Base-by-base conservation (phyloP, 257 asterid species). In the Solanum rostratum region DNA sequence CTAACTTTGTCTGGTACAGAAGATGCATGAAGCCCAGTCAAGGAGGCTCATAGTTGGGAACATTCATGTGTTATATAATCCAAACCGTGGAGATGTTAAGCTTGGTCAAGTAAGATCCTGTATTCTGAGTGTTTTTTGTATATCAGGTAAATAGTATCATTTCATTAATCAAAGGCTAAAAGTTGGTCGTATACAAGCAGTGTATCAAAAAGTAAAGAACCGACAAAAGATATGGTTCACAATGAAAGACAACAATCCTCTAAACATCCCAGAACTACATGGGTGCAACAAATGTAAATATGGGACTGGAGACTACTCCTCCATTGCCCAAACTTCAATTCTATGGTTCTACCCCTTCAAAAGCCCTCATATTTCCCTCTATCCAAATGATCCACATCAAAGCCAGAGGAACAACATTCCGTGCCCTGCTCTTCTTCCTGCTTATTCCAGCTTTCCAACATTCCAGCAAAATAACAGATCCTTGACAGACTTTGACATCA, bases 51-150 rank as follows among this genome's bases (percentile, higher is more conserved):
- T 89, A 39, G 80, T 89, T 19, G 91, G 91, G 60, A 89, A 87
- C 84, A 89, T 87, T 80, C 91, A 89, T 45, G 91, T 87, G 87
- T 83, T 87, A 18, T 89, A 83, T 83, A 85, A 87, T 85, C 91
- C 90, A 54, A 84, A 85, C 52, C 81, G 88, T 27, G 91, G 91
- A 60, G 89, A 89, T 80, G 85, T 87, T 52, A 89, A 89, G 84
- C 87, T 89, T 63, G 91, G 91, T 55, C 91, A 89, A 84, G 91
- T 89, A 86, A 85, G 88, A 86, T 39, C 45, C 79, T 10, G 30
- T 30, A 20, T 16, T 66, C 66, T 14, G 3, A 62, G 37, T 62
- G 6, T 62, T 5, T 62, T 53, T 59, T n/a, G n/a, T 59, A 3
- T 4, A 59, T 59, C 66, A 59, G 66, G 66, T 59, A 22, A 22